Evolutionary conservation across 306 rosid species (phyloP).

Genomic region (Ormosia semicastrata): DNA sequence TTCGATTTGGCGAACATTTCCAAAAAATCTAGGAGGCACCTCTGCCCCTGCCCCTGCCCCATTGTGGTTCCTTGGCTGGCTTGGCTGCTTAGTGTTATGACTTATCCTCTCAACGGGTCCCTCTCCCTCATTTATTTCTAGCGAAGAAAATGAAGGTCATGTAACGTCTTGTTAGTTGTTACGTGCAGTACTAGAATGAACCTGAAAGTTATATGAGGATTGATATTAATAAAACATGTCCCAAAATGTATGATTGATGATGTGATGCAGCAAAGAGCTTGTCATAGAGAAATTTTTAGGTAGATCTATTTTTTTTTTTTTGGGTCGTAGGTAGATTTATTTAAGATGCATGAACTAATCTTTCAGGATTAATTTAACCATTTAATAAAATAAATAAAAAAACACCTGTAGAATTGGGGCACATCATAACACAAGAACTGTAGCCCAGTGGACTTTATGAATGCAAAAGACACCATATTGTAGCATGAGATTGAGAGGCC

Average conservation of each 20-base stretch:
- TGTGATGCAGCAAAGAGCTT: background rate
- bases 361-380: no score
- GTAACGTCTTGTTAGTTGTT: background rate
- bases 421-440: no score
- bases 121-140: background rate
- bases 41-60: background rate
- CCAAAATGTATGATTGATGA: background rate
- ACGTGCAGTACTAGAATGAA: background rate
- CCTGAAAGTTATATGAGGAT: background rate
- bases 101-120: background rate
- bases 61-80: background rate
- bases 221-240: background rate
- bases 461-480: no score
- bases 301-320: background rate
- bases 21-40: background rate
- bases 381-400: no score
- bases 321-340: background rate
- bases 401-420: no score
- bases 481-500: no score
- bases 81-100: background rate
- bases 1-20: background rate
- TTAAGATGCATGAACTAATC: background rate
- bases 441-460: no score
- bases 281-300: background rate
- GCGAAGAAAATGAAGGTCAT: conserved; percentile 6